Percentiles rank a stretch among this genome's conserved stretches.
Evolutionary conservation across 129 eudicot genomes (phyloP).

Genomic region (Heracleum sosnowskyi): DNA sequence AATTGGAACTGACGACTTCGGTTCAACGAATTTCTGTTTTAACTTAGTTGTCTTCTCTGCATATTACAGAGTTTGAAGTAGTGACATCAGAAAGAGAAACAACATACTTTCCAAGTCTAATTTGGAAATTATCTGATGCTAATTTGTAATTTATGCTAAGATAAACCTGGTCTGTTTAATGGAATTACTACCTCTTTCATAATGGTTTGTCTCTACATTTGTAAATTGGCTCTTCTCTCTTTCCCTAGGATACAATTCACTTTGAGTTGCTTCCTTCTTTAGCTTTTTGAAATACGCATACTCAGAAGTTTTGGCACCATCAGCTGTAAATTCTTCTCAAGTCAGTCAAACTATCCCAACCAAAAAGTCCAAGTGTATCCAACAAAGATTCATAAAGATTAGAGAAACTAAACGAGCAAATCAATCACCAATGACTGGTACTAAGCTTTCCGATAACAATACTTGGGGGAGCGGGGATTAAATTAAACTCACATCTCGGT

Average conservation of each 20-base stretch:
- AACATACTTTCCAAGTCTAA: not conserved
- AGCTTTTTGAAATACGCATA: slow-evolving; percentile 46
- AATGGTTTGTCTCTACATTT: slow-evolving; percentile 3
- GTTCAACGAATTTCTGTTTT: slow-evolving; percentile 18
- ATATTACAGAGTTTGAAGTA: slow-evolving; percentile 3
- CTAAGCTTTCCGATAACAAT: not conserved
- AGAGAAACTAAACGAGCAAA: not conserved
- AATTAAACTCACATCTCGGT: slow-evolving; percentile 15
- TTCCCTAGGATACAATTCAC: slow-evolving; percentile 8
- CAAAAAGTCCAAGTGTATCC: not conserved
- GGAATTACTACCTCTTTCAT: slow-evolving; percentile 20
- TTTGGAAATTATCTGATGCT: not conserved
- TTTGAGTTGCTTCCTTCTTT: slow-evolving; percentile 22
- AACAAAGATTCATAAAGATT: not conserved
- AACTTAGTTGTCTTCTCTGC: slow-evolving; percentile 27
- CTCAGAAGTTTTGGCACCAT: slow-evolving; percentile 52
- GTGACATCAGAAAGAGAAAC: not conserved
- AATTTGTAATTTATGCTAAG: too few relatives aligned
- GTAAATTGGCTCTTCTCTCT: slow-evolving; percentile 11
- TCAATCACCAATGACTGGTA: not conserved
- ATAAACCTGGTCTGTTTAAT: not conserved
- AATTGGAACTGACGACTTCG: slow-evolving; percentile 21
- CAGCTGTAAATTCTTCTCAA: slow-evolving; percentile 23
- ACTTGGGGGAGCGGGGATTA: not conserved
- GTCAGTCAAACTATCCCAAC: not conserved